Base-by-base conservation (phyloP, 768 basidiomycete genomes). In the Auriscalpium vulgare region DNA sequence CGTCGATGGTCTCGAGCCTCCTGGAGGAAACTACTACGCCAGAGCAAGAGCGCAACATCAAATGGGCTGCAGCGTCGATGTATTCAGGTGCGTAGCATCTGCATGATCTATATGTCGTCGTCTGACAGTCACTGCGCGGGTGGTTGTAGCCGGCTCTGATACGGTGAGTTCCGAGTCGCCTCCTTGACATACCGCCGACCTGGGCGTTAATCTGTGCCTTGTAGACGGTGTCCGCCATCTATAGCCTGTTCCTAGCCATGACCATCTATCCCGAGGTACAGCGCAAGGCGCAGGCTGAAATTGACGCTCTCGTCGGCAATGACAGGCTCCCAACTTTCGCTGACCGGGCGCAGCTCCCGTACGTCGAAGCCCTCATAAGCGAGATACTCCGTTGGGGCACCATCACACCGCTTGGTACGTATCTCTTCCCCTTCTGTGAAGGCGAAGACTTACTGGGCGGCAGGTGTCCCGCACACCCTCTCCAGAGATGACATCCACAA, bases 251-350 rank as follows among this genome's bases (percentile, higher is more conserved):
- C n/a, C 17, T 63, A 21, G 62, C 56, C 13, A 61, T 60, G 56
- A 56, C 61, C 9, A 50, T 58, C 8, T 50, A 59, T 47, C 60
- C 50, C 8, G 53, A 51, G 5, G 38, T 62, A 7, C 59, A 59
- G 34, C 35, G 40, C 11, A 58, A 50, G 36, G 59, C 59, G 5
- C 62, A 61, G 37, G 46, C 47, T 5, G 57, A 63, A 38, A 46
- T 63, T 11, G 62, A 63, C 44, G 13, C 48, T 2, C 34, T 60
- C 29, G 36, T 59, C 1, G 54, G 57, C 34, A 8, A 11, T 3
- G 54, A 53, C 37, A 29, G 57, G 9, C 56, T 63, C 23, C 62
- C 62, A 2, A 51, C 49, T 13, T 17, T 57, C 23, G 35, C 6
- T 17, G 56, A 57, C 29, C 29, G 45, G 13, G 29, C 10, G 17